Base-by-base conservation (phyloP, 371 early-diverging fungal species). In the Phascolomyces articulosus region DNA sequence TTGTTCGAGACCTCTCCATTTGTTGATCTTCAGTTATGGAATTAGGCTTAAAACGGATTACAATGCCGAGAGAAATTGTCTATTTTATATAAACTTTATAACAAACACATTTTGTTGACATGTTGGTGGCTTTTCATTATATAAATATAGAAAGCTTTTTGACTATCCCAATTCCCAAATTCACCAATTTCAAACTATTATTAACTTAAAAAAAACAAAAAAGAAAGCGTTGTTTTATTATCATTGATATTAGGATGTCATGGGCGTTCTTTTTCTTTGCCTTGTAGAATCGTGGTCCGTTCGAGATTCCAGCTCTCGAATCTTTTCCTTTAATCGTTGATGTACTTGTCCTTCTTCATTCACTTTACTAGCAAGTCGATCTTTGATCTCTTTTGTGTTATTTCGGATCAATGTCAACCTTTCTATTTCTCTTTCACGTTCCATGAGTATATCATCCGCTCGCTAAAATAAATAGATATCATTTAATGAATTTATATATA, bases 241-340 rank as follows among this genome's bases (percentile, higher is more conserved):
- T n/a, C 2, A 18, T 44, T 44, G 4, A 23, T 51, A 51, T 23
- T 23, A n/a, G 4, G 6, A 13, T 24, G 51, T 11, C 11, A 23
- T 51, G 51, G 51, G 26, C 8, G 9, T 4, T 38, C 18, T 56
- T 18, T 56, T 56, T 18, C 20, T 27, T 56, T 34, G 40, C 24
- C 29, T 56, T 13, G 4, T 44, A 24, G 56, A 29, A 10, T 56
- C 56, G 10, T 56, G 56, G 8, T 56, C 31, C 15, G 21, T 24
- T 9, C 60, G 60, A 41, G 60, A 59, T 29, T 64, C 64, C 40
- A 64, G 26, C 34, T 64, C 64, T 13, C 51, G 64, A n/a, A 64
- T 48, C 7, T 38, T 64, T 23, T 56, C 58, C 16, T 57, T 29
- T 38, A 64, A 49, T 24, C 64, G 41, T 51, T 57, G 48, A 7